Evolutionary conservation across 176 grass and related monocot genomes (phyloP).

Genomic region (Zea mays): Zm-B73-REFERENCE-NAM-5.0 NC_050096.1:201054001-201054500

Average conservation of each 20-base stretch:
- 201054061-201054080: conserved; percentile 1
- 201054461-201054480: background rate
- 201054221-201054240: conserved; percentile 3
- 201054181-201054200: conserved; percentile 49
- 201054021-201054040: background rate
- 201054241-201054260: background rate
- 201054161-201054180: background rate
- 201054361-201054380: conserved; percentile 19
- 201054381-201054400: background rate
- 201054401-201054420: background rate
- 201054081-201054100: conserved; percentile 74
- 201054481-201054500: background rate
- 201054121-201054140: conserved; percentile 90
- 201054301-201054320: background rate
- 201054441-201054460: conserved; percentile 5
- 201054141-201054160: conserved; percentile 43
- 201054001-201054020: background rate
- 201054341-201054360: conserved; percentile 24
- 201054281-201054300: conserved; percentile 22
- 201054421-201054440: too few relatives aligned
- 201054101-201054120: conserved; percentile 71
- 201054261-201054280: background rate
- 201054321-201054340: conserved; percentile 29
- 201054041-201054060: conserved; percentile 25
- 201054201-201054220: conserved; percentile 58